Evolutionary conservation across 1,284 basidiomycete genomes (phyloP), one percentile per base, ranked within the genome.

Genomic region (Entoloma clypeatum): DNA sequence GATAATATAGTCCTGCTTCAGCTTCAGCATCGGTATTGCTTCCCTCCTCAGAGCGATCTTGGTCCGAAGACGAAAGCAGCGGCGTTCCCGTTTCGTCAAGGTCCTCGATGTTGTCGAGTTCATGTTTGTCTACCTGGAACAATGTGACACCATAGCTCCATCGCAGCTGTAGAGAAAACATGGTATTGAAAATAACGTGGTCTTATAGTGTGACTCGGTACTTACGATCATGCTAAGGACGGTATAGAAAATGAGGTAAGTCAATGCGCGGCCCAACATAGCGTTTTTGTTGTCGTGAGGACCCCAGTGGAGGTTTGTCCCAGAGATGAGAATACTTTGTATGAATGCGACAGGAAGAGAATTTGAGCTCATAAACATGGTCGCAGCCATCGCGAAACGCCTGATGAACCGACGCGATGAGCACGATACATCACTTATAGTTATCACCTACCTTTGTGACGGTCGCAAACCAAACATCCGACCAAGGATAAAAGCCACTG

Each of bases 291-390:
- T 86, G 58, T 97, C 93, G 40, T 87, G 80, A 5, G 74, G 59
- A 11, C 77, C 84, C 92, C 92, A 94, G 57, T 86, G 81, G 23
- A 97, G 72, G 8, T 81, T 81, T 0, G 86, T 86, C 0, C 96
- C 91, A 7, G 88, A 86, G 39, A 86, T 67, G 5, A 92, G 91
- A 16, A 97, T 79, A 48, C 82, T 87, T 64, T 95, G 89, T 79
- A 92, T 86, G 24, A 97, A 71, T 0, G 93, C 93, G 30, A 96
- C 92, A 0, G 93, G 93, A 1, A 97, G 74, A 4, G 91, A 93
- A 60, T 97, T 97, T 4, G 89, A 92, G 62, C 92, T 93, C 79
- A 87, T 87, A 67, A 90, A 90, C 80, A 86, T 87, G 14, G 85
- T 72, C 0, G 89, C 86, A 0, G 89, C 90, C 58, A 89, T 85